phyloP scores from a whole-genome alignment of 495 filamentous ascomycete genomes.

The Penicillium manginii region DNA sequence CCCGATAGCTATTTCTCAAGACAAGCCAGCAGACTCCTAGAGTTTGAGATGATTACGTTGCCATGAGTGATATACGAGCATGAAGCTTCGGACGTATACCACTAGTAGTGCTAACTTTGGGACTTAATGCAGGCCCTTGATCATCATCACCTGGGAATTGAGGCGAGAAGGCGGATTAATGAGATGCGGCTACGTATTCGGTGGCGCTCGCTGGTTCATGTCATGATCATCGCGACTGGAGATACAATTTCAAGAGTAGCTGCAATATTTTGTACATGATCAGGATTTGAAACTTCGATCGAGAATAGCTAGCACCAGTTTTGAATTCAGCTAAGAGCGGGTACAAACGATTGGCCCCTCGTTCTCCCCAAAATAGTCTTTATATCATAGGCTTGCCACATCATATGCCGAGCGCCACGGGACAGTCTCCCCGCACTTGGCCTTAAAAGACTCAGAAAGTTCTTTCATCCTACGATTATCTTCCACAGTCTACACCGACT shows the following conservation, averaged over 20 bases:
- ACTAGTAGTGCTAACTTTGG: too few species aligned
- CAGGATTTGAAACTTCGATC: background rate
- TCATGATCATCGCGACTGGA: background rate
- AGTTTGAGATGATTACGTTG: too few species aligned
- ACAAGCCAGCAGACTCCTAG: too few species aligned
- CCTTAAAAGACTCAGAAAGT: background rate
- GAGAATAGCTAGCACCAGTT: background rate
- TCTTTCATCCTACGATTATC: background rate
- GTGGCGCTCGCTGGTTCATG: background rate
- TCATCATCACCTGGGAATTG: background rate
- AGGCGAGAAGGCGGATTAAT: background rate
- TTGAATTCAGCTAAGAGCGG: background rate
- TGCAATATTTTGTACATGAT: background rate
- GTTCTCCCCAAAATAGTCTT: conserved; percentile 15
- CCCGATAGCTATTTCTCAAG: too few species aligned
- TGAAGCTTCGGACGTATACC: too few species aligned
- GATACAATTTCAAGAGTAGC: too few species aligned
- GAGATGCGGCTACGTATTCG: background rate
- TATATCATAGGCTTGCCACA: conserved; percentile 33
- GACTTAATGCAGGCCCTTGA: background rate
- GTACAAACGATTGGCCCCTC: background rate
- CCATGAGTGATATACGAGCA: too few species aligned
- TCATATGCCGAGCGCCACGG: conserved; percentile 6
- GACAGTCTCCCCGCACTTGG: conserved; percentile 19
- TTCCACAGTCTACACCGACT: background rate